Evolutionary conservation across 2,329 filamentous ascomycete species (phyloP), one percentile per base, ranked within the genome.

Genomic region (Sporothrix inflata): DNA sequence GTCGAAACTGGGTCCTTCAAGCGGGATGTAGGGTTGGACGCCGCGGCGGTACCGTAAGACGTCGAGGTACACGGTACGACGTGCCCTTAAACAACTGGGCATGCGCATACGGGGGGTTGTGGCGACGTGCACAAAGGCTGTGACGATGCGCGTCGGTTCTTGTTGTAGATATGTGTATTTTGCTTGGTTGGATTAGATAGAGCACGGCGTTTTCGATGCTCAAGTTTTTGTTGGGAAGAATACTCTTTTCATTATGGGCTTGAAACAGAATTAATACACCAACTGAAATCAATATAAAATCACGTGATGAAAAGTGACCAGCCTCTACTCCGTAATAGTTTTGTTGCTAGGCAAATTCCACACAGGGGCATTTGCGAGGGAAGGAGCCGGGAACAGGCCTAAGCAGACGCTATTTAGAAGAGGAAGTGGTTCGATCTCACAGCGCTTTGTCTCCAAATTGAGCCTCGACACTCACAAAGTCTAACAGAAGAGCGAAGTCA

Each of bases 1-100:
- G 91, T 95, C 77, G 93, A 96, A 84, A 91, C 86, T 78, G 86
- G 84, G 63, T 88, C 86, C 34, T 92, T 90, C 80, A 85, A 85
- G 55, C 86, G 81, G 76, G 83, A 85, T 12, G 45, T 14, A 19
- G 45, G 65, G 0, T 21, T 51, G 42, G 45, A 67, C 27, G 27
- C 19, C 16, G 19, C 42, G 27, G 40, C 60, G 8, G 60, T 12
- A 40, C 9, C 11, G n/a, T 65, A 27, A 12, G 12, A 11, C 24
- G 21, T 65, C 6, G 38, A 27, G 8, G 38, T 19, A 27, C n/a
- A 7, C 47, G 2, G 16, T 14, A 14, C 40, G 24, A 30, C 12
- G 14, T 16, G 24, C 2, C 51, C 14, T 55, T 16, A 21, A 55
- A 27, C 16, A 30, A 55, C 6, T 7, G 24, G 24, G 30, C 11